Evolutionary conservation across 352 stramenopile genomes (phyloP), one percentile per base, ranked within the genome.

Genomic region (Pythium sp.): DNA sequence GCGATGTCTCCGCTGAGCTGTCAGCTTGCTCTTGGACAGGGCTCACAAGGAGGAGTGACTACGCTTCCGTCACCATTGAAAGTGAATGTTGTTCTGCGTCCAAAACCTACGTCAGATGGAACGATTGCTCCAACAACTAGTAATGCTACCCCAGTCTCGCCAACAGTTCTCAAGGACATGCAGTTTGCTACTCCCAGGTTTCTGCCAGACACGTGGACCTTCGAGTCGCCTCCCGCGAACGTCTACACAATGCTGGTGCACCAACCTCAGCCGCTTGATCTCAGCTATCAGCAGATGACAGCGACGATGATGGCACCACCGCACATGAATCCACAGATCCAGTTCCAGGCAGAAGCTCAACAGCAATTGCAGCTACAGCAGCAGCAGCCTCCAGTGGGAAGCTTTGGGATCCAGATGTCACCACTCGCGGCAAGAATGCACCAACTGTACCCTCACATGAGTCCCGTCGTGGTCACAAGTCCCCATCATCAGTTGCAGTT

Each of bases 211-310:
- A 15, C 46, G 20, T 70, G 64, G 64, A 11, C 51, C n/a, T 71
- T 62, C 26, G 47, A 71, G 24, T 18, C 58, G 14, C 47, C 38
- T 14, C 30, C 65, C 4, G 32, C 14, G 36, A 66, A 53, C n/a
- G 18, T 65, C 22, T 71, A 66, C 26, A 18, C 65, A 12, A 65
- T 65, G 58, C 20, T 71, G 24, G 5, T 66, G 5, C 58, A 65
- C 65, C 53, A 53, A 18, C 49, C 57, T 38, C 65, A 71, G 34
- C 32, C 46, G 11, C 7, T 62, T 2, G 65, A 71, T 18, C 26
- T 58, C 9, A 58, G 53, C 38, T 71, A 66, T 22, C 58, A 71
- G 51, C 41, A 63, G 41, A 24, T 66, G 26, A 51, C 60, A 51
- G 60, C 47, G 15, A 26, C 15, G 7, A 56, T 57, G 62, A 12